Percentiles rank a stretch among this genome's conserved stretches.
phyloP scores from a whole-genome alignment of 495 filamentous ascomycete genomes.

The Aspergillus bertholletiae region DNA sequence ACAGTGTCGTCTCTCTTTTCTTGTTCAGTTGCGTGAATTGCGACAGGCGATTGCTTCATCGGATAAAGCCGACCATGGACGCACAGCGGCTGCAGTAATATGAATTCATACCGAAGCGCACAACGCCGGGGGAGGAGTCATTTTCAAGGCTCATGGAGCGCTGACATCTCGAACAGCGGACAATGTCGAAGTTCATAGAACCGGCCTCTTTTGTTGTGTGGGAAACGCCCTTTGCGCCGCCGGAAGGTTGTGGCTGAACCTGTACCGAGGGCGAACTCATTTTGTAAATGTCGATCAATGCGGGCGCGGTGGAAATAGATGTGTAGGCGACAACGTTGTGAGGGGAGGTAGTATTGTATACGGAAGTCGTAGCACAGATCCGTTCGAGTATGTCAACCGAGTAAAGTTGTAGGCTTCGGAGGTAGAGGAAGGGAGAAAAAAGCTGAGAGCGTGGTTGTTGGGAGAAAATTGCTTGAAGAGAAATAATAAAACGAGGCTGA shows the following conservation, averaged over 20 bases:
- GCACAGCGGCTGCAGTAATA: slow-evolving; percentile 78
- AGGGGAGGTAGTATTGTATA: no score
- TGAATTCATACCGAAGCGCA: slow-evolving; percentile 71
- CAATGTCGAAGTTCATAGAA: slow-evolving; percentile 33
- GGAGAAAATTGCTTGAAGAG: neutral
- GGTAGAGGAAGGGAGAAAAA: neutral
- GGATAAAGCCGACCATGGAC: slow-evolving; percentile 63
- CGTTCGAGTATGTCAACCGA: no score
- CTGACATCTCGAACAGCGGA: slow-evolving; percentile 49
- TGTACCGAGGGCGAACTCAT: slow-evolving; percentile 43
- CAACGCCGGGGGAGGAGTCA: slow-evolving; percentile 49
- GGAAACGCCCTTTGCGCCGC: slow-evolving; percentile 12
- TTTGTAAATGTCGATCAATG: neutral
- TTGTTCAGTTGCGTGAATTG: slow-evolving; percentile 3
- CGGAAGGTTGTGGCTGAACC: slow-evolving; percentile 30
- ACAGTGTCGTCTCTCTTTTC: slow-evolving; percentile 9
- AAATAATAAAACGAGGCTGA: slow-evolving; percentile 1
- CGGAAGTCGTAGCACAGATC: no score
- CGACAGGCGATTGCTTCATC: slow-evolving; percentile 40
- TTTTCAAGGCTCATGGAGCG: slow-evolving; percentile 42
- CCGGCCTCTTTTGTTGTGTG: slow-evolving; percentile 18
- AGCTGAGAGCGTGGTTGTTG: neutral
- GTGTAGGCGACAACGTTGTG: neutral
- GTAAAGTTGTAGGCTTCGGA: neutral
- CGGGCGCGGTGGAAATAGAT: neutral